Evolutionary conservation across 108 stramenopile species (phyloP).

Genomic region (Epithemia pelagica): DNA sequence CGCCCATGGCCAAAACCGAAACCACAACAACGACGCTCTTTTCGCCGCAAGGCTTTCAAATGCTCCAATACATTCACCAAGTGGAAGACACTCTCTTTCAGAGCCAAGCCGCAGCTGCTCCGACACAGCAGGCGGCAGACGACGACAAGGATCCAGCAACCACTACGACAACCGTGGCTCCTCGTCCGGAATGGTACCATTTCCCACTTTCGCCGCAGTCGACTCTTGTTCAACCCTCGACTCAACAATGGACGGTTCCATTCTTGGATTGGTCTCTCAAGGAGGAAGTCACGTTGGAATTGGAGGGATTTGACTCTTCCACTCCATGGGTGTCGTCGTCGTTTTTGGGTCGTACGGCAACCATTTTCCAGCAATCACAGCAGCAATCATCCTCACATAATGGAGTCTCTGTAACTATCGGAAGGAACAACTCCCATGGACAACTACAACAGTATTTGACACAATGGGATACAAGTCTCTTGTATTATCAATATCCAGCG

Average conservation of each 20-base stretch:
- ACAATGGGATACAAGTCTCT: not conserved
- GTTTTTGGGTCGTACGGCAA: not conserved
- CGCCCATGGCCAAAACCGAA: not conserved
- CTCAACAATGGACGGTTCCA: not conserved
- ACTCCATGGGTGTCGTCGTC: not conserved
- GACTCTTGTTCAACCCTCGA: not conserved
- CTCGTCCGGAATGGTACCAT: not conserved
- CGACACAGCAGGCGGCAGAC: not conserved
- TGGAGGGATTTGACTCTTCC: not conserved
- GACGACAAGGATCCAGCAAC: not conserved
- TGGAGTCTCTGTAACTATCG: no score
- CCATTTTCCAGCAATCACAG: not conserved
- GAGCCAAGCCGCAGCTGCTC: not conserved
- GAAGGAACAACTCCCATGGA: no score
- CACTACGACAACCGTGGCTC: not conserved
- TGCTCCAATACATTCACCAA: not conserved
- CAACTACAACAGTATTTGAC: no score
- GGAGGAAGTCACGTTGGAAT: not conserved
- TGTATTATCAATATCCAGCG: constrained; percentile 2
- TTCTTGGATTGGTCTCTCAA: not conserved
- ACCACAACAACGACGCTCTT: not conserved
- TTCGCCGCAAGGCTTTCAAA: not conserved
- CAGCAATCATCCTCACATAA: no score
- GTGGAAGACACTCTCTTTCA: not conserved
- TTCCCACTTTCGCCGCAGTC: not conserved